Evolutionary conservation across 805 yeast species (phyloP).

Genomic region (Zygotorulaspora sp.): DNA sequence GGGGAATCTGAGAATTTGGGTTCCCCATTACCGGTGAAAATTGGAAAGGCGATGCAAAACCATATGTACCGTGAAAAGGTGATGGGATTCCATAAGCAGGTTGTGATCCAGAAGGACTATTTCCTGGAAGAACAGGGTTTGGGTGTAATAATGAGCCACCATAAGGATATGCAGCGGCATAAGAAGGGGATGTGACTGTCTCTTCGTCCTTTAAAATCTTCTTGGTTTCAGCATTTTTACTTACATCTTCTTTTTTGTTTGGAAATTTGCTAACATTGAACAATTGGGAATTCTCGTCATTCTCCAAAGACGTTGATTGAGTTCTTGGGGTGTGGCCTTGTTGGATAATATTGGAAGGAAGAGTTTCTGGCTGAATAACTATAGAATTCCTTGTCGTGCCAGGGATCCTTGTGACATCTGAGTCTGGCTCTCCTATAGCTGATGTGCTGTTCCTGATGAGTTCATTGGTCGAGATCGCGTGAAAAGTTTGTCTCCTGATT

Average conservation of each 20-base stretch:
- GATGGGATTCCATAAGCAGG: constrained; percentile 30
- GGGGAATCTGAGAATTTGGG: constrained; percentile 22
- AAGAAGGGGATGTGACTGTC: constrained; percentile 20
- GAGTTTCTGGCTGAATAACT: not conserved
- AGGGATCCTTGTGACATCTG: constrained; percentile 1
- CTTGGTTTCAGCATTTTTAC: constrained; percentile 14
- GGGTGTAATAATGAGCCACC: constrained; percentile 34
- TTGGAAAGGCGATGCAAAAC: constrained; percentile 33
- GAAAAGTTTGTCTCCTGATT: constrained; percentile 35
- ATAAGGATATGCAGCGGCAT: constrained; percentile 34
- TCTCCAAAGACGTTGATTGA: constrained; percentile 31
- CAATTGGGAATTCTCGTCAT: constrained; percentile 16
- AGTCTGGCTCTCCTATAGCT: constrained; percentile 4
- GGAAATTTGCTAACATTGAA: constrained; percentile 6
- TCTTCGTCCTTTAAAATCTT: constrained; percentile 1
- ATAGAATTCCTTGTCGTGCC: constrained; percentile 2
- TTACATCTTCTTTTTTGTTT: constrained; percentile 3
- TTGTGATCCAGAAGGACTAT: constrained; percentile 19
- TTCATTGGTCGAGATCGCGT: constrained; percentile 27
- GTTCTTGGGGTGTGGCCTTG: constrained; percentile 18
- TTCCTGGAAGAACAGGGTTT: constrained; percentile 28
- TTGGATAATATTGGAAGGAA: constrained; percentile 4
- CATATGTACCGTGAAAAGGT: constrained; percentile 32
- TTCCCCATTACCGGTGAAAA: constrained; percentile 32
- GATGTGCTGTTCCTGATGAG: constrained; percentile 11